phyloP scores from a whole-genome alignment of 495 filamentous ascomycete genomes.

The Aspergillus hancockii region DNA sequence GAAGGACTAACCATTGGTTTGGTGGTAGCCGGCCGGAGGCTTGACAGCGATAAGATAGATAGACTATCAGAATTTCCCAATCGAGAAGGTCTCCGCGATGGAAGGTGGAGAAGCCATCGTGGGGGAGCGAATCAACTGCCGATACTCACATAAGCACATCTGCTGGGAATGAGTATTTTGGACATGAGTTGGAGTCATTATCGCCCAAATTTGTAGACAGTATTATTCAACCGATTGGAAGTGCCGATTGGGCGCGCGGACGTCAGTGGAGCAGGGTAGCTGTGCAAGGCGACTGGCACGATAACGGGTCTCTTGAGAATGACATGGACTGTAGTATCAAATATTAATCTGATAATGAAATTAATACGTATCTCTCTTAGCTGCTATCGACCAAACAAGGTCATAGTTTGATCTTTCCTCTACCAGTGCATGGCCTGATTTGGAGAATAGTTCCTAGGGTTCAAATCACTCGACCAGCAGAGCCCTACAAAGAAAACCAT shows the following conservation, averaged over 20 bases:
- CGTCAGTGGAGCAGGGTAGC: not conserved
- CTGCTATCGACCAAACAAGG: too few relatives aligned
- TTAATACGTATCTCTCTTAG: too few relatives aligned
- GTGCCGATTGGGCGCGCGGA: not conserved
- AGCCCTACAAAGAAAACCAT: too few relatives aligned
- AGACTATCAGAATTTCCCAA: slow-evolving; percentile 18
- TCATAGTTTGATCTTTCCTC: too few relatives aligned
- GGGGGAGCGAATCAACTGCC: slow-evolving; percentile 5
- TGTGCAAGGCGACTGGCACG: too few relatives aligned
- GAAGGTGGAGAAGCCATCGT: slow-evolving; percentile 15
- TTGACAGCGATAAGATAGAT: slow-evolving; percentile 27
- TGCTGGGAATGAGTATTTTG: not conserved
- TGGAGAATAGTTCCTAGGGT: too few relatives aligned
- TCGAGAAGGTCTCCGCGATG: slow-evolving; percentile 36
- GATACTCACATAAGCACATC: not conserved
- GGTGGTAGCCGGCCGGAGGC: slow-evolving; percentile 2
- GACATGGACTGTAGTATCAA: too few relatives aligned
- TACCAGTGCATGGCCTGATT: too few relatives aligned
- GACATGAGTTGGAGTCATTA: not conserved
- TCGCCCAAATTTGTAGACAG: not conserved
- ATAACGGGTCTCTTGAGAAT: not conserved
- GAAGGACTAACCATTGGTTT: not conserved
- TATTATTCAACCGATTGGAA: not conserved
- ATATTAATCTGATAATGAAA: too few relatives aligned
- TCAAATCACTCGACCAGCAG: too few relatives aligned